Evolutionary conservation across 2,329 filamentous ascomycete species (phyloP), one percentile per base, ranked within the genome.

Genomic region (Rutstroemia sp.): DNA sequence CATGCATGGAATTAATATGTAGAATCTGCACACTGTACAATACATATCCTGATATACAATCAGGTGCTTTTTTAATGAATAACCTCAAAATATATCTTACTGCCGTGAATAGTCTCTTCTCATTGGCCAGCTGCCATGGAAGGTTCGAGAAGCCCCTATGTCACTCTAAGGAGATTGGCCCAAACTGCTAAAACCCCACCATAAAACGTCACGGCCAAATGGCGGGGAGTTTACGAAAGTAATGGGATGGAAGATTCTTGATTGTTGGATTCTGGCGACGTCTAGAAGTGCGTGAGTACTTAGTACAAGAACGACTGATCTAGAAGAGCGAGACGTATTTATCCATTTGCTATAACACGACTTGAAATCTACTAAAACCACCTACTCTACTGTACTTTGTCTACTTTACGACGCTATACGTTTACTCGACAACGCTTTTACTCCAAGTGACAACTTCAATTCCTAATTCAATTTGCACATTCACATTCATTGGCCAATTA

Each of bases 161-260:
- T 42, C 16, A 42, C 30, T 34, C 30, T 6, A 42, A 17, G 14
- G 14, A 21, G 5, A 4, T 21, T 12, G 7, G 38, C 16, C 10
- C 21, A 10, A 21, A 16, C 12, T 21, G 21, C 12, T 16, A 19
- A 50, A 16, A 2, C 38, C 39, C 50, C 50, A 52, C 50, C 25
- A 30, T 23, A n/a, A 21, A 53, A 47, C 51, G 51, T 53, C 51
- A 53, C 51, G 17, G 10, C 27, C 19, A 38, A 46, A 46, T 46
- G 19, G 39, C 5, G 25, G 39, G 39, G 49, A 25, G 25, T 23
- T 23, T 14, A 19, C 19, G 19, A 19, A 19, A 19, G 19, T 19
- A 6, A 14, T 12, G 34, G 30, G 5, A 19, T 52, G 40, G 50
- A 52, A 53, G 51, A 47, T 53, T 53, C 51, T 47, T 47, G 51